These are phyloP conservation scores for Sporormia fimetaria DNA, from an alignment of 495 filamentous ascomycete species.

Conservation along the genomic window DNA sequence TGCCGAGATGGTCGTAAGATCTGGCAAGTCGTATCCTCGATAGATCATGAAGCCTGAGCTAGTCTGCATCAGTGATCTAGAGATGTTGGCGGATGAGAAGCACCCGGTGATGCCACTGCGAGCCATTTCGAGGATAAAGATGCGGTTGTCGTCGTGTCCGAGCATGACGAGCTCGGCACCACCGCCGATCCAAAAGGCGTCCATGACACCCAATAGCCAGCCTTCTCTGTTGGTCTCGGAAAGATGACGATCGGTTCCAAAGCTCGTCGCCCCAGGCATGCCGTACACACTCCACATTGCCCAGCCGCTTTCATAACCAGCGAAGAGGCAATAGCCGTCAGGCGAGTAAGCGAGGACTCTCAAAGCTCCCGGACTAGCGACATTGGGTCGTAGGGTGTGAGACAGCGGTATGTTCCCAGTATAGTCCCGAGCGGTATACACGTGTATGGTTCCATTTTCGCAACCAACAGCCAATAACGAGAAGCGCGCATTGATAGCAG, in stretches of 20 bases:
- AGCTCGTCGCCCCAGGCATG: slow-evolving; percentile 73
- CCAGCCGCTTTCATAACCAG: slow-evolving; percentile 89
- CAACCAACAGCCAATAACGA: slow-evolving; percentile 86
- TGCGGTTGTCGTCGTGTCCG: slow-evolving; percentile 53
- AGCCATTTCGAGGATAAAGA: slow-evolving; percentile 86
- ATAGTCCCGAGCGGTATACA: slow-evolving; percentile 89
- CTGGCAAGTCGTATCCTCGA: slow-evolving; percentile 79
- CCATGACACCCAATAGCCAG: slow-evolving; percentile 64
- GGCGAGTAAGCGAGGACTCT: slow-evolving; percentile 79
- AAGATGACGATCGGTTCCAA: slow-evolving; percentile 53
- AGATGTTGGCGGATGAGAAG: slow-evolving; percentile 79
- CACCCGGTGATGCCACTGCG: slow-evolving; percentile 83
- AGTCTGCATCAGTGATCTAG: slow-evolving; percentile 78
- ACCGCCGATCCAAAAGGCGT: slow-evolving; percentile 75
- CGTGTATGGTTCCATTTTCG: slow-evolving; percentile 61
- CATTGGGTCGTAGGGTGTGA: slow-evolving; percentile 57
- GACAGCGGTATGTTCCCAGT: slow-evolving; percentile 87
- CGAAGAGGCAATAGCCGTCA: slow-evolving; percentile 93
- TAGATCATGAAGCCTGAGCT: slow-evolving; percentile 80
- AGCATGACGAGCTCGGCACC: slow-evolving; percentile 75
- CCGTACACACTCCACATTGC: slow-evolving; percentile 95
- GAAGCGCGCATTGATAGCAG: slow-evolving; percentile 85
- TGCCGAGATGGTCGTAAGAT: slow-evolving; percentile 82
- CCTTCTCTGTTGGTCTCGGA: slow-evolving; percentile 57
- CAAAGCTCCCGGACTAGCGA: slow-evolving; percentile 55